Base-by-base conservation (phyloP, 1,284 basidiomycete species). In the Salmacisia buchloeana region DNA sequence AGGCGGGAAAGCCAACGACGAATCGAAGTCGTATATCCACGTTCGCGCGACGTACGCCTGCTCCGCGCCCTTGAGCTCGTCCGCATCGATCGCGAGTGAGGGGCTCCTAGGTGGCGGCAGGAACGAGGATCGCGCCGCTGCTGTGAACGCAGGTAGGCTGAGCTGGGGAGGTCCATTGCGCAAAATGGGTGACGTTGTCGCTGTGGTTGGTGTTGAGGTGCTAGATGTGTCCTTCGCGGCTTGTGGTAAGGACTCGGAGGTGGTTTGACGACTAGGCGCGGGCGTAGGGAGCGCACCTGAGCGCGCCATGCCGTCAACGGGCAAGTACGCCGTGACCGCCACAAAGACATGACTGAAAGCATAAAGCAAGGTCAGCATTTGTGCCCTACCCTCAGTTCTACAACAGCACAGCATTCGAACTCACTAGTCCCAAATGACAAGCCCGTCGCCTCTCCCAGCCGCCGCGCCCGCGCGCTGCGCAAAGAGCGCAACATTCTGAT, bases 1-100 rank as follows among this genome's bases (percentile, higher is more conserved):
- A 6, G 35, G 18, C 38, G 31, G 36, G 2, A 41, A 15, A 25
- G 61, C 49, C 2, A 72, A 63, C 1, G 21, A 36, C 0, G 73
- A 70, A 36, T 74, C 73, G 1, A 25, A 29, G 34, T 74, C 73
- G 60, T 74, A 74, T 10, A 74, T 56, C 73, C 73, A 74, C n/a
- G 62, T 57, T 15, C 18, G 21, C 31, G 39, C 52, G 23, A 54
- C 27, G 21, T 54, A 13, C 29, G 29, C 49, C 18, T 43, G 7
- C 23, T 15, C 18, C 18, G 18, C 15, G 1, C 41, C 41, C 23
- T 15, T 21, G 3, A 43, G 41, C 41, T 43, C 41, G 41, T 43
- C 18, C 41, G 10, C 6, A 18, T 43, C 41, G 15, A 43, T 43
- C 18, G 3, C 10, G 18, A 43, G 41, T n/a, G 12, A 15, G 41